A percentile compares a stretch with the other conserved stretches of the same genome.
These are phyloP conservation scores for Phytophthora sansomeana DNA, from an alignment of 352 stramenopile species.

Conservation along the genomic window DNA sequence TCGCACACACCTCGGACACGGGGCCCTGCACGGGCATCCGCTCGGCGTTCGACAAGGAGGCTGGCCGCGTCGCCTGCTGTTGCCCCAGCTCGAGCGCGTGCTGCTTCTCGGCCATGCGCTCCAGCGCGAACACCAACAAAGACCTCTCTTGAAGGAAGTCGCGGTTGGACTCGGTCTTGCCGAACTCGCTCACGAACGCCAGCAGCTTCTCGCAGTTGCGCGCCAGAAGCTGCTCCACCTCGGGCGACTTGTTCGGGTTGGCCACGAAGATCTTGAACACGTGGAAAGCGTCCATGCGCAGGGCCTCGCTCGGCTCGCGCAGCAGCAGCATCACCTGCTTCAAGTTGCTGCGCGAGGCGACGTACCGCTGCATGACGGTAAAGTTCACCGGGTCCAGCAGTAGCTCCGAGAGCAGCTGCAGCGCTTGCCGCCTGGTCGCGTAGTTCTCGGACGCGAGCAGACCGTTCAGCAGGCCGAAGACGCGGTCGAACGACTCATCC, in stretches of 20 bases:
- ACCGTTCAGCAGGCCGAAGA: constrained; percentile 73
- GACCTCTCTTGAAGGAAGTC: constrained; percentile 83
- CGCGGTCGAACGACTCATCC: constrained; percentile 66
- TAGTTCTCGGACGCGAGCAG: constrained; percentile 76
- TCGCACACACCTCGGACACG: constrained; percentile 47
- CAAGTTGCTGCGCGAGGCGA: constrained; percentile 73
- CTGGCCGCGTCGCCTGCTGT: constrained; percentile 39
- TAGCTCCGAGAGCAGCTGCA: constrained; percentile 78
- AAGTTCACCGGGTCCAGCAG: constrained; percentile 83
- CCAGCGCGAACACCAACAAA: constrained; percentile 73
- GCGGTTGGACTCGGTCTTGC: constrained; percentile 72
- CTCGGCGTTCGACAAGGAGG: constrained; percentile 49
- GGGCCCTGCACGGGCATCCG: constrained; percentile 43
- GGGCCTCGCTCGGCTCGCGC: constrained; percentile 73
- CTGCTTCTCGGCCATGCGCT: constrained; percentile 64
- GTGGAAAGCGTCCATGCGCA: constrained; percentile 87
- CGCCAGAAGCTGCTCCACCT: constrained; percentile 77
- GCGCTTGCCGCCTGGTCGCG: constrained; percentile 73
- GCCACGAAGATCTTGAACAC: constrained; percentile 92
- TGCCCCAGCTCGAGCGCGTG: constrained; percentile 27
- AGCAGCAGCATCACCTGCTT: constrained; percentile 81
- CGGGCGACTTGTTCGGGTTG: constrained; percentile 82
- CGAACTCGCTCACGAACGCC: constrained; percentile 80
- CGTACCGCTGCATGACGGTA: constrained; percentile 81
- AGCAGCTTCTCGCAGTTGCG: constrained; percentile 83